These are phyloP conservation scores for Phytophthora sojae DNA, from an alignment of 352 stramenopile genomes.

Conservation along the genomic window DNA sequence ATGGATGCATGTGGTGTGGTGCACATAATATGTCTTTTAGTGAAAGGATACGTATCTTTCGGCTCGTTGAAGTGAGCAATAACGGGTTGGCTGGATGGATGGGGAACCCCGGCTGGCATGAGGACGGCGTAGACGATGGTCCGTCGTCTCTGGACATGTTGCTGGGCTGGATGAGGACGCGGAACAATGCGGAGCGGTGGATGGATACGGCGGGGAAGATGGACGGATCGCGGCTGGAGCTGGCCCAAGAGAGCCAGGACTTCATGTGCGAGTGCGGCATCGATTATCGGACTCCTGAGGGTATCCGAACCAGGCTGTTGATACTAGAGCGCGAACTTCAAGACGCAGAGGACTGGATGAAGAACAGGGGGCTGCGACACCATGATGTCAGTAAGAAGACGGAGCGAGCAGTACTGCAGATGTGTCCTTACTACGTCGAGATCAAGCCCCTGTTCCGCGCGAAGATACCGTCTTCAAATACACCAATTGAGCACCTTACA, in stretches of 20 bases:
- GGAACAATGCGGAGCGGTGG: background rate
- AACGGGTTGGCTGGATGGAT: background rate
- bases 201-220: background rate
- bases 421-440: constrained; percentile 13
- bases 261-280: background rate
- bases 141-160: constrained; percentile 24
- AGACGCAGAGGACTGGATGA: constrained; percentile 4
- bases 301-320: constrained; percentile 1
- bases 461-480: background rate
- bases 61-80: too few species aligned
- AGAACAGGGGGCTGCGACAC: background rate
- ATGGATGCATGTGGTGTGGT: constrained; percentile 6
- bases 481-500: background rate
- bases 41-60: background rate
- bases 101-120: constrained; percentile 15
- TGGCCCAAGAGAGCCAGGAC: background rate
- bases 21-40: background rate
- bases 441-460: background rate
- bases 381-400: background rate
- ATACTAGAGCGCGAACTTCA: background rate
- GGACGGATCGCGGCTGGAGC: background rate
- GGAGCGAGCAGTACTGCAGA: constrained; percentile 11
- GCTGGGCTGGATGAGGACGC: constrained; percentile 6
- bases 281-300: background rate
- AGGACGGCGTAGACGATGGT: constrained; percentile 14